Conservation (phyloP, 805 yeast species). For the Candida jianshihensis region DNA sequence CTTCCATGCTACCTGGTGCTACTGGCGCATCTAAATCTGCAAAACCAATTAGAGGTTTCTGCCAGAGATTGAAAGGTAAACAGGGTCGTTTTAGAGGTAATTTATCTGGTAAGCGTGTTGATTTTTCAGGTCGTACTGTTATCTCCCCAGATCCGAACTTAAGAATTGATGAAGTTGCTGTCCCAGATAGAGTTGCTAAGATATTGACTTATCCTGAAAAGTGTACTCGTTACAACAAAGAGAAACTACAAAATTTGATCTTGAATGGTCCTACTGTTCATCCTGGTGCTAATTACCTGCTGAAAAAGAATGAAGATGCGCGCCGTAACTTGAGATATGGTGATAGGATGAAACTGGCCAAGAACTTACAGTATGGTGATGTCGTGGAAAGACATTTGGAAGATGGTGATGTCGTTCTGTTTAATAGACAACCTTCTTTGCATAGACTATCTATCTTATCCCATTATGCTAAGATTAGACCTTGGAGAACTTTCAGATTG, state of each 20-base stretch:
- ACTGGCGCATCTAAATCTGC: constrained; percentile 46
- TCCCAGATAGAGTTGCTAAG: constrained; percentile 94
- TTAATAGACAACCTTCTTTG: constrained; percentile 96
- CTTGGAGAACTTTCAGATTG: constrained; percentile 95
- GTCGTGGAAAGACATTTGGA: constrained; percentile 94
- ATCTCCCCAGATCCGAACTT: constrained; percentile 98
- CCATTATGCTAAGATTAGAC: constrained; percentile 92
- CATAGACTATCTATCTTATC: constrained; percentile 91
- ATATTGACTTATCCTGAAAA: constrained; percentile 93
- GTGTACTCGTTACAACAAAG: constrained; percentile 81
- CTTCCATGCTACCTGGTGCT: constrained; percentile 68
- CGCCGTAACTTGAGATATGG: constrained; percentile 88
- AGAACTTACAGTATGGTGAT: constrained; percentile 76
- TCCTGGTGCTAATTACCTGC: constrained; percentile 94
- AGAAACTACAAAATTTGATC: constrained; percentile 67
- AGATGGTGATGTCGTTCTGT: constrained; percentile 93
- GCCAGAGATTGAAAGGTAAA: constrained; percentile 96
- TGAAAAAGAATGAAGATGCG: constrained; percentile 76
- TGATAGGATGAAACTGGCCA: constrained; percentile 72
- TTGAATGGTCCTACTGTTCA: constrained; percentile 80
- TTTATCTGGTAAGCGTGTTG: constrained; percentile 96
- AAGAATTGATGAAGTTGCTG: constrained; percentile 94
- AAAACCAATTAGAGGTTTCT: constrained; percentile 84
- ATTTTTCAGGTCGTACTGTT: constrained; percentile 96
- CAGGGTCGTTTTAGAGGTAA: constrained; percentile 99